Evolutionary conservation across 805 yeast species (phyloP), one percentile per base, ranked within the genome.

Genomic region (Saccharomyces eubayanus): DNA sequence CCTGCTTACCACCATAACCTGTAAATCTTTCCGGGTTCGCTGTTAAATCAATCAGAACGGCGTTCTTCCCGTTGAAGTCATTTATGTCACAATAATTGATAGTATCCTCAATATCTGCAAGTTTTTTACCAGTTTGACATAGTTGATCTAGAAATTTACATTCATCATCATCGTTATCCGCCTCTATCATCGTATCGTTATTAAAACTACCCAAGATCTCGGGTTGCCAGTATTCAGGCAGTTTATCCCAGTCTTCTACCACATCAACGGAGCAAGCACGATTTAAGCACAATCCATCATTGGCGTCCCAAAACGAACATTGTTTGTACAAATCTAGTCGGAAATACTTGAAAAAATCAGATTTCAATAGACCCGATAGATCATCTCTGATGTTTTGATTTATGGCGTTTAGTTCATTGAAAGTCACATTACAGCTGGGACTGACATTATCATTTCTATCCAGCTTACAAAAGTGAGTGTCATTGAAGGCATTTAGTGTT

Each of bases 21-120:
- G 99, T 95, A 73, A 88, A 94, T 63, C 98, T 77, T 70, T 94
- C 99, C 0, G 96, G 97, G 65, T 95, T 95, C 52, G 87, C 88
- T 21, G 85, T 76, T 53, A 94, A 77, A 63, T 91, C 89, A 29
- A 94, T 96, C 62, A 85, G 85, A 1, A 89, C 97, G 52, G 90
- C 83, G 56, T 83, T 79, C 61, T 82, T 81, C 59, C 78, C 81
- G 48, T 79, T 77, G 49, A 76, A 77, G 51, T 68, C 80, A 62
- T 83, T 88, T 41, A 84, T 71, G 65, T 84, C 87, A 64, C 88
- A 83, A 72, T 85, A 87, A 62, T 85, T 88, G 53, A 78, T 71
- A 59, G 80, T 83, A 50, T 74, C 58, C 52, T 58, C 60, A 31
- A 55, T 43, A 61, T 64, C n/a, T 47, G 12, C 16, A 29, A 53